Evolutionary conservation across 192 early-diverging fungal species (phyloP).

Genomic region (Coemansia sp.): DNA sequence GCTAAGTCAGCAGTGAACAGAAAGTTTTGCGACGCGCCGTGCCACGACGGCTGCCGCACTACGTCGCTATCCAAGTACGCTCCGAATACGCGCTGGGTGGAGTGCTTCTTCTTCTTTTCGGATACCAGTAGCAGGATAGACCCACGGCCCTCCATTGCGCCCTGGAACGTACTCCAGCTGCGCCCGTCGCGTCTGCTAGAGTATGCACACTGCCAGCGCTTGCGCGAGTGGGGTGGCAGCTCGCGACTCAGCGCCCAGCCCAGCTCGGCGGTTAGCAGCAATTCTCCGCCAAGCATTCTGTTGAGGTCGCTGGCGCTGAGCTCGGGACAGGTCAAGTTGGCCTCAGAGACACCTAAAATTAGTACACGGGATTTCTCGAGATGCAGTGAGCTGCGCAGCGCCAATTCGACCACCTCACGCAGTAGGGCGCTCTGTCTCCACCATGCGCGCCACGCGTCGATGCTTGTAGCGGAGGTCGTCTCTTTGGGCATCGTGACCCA

Average conservation of each 20-base stretch:
- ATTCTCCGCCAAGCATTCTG: background rate
- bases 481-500: constrained; percentile 7
- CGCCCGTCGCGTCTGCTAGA: constrained; percentile 34
- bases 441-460: constrained; percentile 27
- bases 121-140: constrained; percentile 35
- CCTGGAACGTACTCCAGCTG: constrained; percentile 49
- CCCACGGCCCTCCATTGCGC: constrained; percentile 25
- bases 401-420: constrained; percentile 26
- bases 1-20: constrained; percentile 50
- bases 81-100: constrained; percentile 64
- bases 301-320: background rate
- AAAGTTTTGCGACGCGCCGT: constrained; percentile 60
- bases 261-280: constrained; percentile 16
- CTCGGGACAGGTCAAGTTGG: constrained; percentile 11
- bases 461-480: background rate
- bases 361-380: background rate
- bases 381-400: constrained; percentile 8
- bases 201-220: constrained; percentile 30
- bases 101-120: constrained; percentile 23
- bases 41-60: constrained; percentile 60
- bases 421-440: constrained; percentile 17
- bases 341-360: background rate
- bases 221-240: constrained; percentile 24
- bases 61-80: constrained; percentile 63
- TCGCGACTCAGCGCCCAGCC: constrained; percentile 27